Evolutionary conservation across 1,284 basidiomycete genomes (phyloP).

Genomic region (Stereum hirsutum): DNA sequence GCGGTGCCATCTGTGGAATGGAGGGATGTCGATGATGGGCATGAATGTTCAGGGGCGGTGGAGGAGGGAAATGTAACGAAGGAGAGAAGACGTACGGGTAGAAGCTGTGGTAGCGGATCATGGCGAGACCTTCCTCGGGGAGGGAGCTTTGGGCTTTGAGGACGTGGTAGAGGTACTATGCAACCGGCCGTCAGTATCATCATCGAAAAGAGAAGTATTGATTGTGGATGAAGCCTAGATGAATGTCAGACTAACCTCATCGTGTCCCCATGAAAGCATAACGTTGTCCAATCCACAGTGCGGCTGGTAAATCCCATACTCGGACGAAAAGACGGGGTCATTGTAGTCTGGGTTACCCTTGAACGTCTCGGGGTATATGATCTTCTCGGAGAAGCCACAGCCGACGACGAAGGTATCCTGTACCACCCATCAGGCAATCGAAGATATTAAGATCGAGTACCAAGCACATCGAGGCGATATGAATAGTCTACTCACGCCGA

Average conservation of each 20-base stretch:
- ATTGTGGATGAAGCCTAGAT: neutral
- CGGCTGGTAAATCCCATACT: slow-evolving; percentile 78
- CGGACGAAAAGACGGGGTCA: slow-evolving; percentile 69
- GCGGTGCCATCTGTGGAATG: slow-evolving; percentile 63
- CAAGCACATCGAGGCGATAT: neutral
- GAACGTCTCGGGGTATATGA: slow-evolving; percentile 84
- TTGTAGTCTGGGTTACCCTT: slow-evolving; percentile 66
- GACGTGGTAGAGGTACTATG: slow-evolving; percentile 69
- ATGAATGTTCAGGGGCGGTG: neutral
- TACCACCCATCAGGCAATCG: neutral
- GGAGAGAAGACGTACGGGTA: slow-evolving; percentile 52
- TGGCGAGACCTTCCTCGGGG: slow-evolving; percentile 76
- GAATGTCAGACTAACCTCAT: slow-evolving; percentile 49
- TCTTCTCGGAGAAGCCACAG: slow-evolving; percentile 77
- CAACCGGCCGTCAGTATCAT: neutral
- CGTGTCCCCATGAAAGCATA: slow-evolving; percentile 88
- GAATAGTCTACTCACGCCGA: slow-evolving; percentile 47
- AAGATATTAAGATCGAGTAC: neutral
- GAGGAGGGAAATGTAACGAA: neutral
- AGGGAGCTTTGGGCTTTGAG: slow-evolving; percentile 73
- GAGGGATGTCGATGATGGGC: too few species aligned
- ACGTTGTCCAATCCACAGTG: slow-evolving; percentile 86
- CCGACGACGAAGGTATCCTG: slow-evolving; percentile 87
- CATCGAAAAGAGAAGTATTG: neutral
- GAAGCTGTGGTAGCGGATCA: slow-evolving; percentile 93